phyloP scores from a whole-genome alignment of 2,329 filamentous ascomycete genomes.

The Pseudogymnoascus sp. region DNA sequence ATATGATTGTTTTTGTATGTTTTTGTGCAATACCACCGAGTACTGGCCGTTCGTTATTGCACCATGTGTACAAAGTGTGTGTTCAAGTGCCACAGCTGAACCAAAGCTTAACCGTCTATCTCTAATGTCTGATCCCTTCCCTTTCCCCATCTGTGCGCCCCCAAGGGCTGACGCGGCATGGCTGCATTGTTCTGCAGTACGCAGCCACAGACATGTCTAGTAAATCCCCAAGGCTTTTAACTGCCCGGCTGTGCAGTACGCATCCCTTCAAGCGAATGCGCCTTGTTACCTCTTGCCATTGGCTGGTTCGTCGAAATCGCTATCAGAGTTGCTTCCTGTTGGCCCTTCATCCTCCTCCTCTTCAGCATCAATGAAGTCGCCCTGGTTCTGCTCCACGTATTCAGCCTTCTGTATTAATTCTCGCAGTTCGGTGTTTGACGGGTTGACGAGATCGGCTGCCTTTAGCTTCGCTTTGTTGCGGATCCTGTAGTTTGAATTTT shows the following conservation, averaged over 20 bases:
- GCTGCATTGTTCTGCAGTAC: background rate
- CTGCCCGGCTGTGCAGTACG: background rate
- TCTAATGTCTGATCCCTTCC: background rate
- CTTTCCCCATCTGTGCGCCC: background rate
- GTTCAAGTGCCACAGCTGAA: background rate
- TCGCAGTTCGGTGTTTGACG: conserved; percentile 53
- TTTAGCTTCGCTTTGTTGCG: conserved; percentile 67
- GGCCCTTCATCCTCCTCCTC: conserved; percentile 14
- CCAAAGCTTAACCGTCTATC: background rate
- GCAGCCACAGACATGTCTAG: background rate
- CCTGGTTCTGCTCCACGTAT: conserved; percentile 51
- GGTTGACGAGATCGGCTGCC: conserved; percentile 65
- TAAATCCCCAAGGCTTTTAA: background rate
- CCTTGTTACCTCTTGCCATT: conserved; percentile 10
- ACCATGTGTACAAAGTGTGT: background rate
- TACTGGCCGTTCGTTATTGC: background rate
- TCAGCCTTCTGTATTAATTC: conserved; percentile 62
- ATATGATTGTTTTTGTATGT: background rate
- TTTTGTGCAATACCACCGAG: conserved; percentile 5
- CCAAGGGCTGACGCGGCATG: conserved; percentile 6
- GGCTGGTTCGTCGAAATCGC: conserved; percentile 4
- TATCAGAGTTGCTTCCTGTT: conserved; percentile 7
- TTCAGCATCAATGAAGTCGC: conserved; percentile 43
- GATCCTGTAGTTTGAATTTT: conserved; percentile 31
- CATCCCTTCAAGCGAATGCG: background rate